Conservation (phyloP, 176 grass and related monocot genomes). For the Oryza brachyantha region DNA sequence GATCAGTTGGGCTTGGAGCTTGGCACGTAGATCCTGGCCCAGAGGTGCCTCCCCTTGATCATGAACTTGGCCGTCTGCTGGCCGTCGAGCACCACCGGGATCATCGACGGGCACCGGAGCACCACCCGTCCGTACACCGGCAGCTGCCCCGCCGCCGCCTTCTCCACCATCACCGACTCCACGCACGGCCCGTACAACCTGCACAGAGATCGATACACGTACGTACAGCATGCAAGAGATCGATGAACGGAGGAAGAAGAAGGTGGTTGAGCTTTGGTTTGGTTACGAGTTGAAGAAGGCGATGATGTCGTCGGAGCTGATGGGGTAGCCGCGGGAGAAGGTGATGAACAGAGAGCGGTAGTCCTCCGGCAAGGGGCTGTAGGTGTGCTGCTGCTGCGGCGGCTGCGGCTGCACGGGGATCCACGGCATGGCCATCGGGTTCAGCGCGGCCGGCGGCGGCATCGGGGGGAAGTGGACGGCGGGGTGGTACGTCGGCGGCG, state of each 20-base stretch:
- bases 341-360: conserved; percentile 70
- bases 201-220: conserved; percentile 15
- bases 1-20: conserved; percentile 16
- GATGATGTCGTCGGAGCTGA: conserved; percentile 47
- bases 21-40: conserved; percentile 68
- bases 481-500: not conserved
- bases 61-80: conserved; percentile 58
- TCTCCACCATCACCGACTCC: conserved; percentile 53
- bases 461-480: not conserved
- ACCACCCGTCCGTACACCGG: conserved; percentile 59
- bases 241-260: too few species aligned
- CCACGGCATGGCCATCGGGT: conserved; percentile 57
- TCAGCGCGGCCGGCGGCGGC: conserved; percentile 9
- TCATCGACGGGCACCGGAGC: conserved; percentile 47
- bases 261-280: not conserved
- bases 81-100: conserved; percentile 46
- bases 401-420: not conserved
- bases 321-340: conserved; percentile 65
- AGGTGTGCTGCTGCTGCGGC: not conserved
- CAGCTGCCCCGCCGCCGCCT: conserved; percentile 32
- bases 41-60: conserved; percentile 69
- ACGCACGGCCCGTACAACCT: conserved; percentile 58
- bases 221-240: not conserved
- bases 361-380: conserved; percentile 36
- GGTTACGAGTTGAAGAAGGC: conserved; percentile 57